Percentiles rank a stretch among this genome's conserved stretches.
These are phyloP conservation scores for Neurospora sp. DNA, from an alignment of 495 filamentous ascomycete genomes.

Conservation along the genomic window DNA sequence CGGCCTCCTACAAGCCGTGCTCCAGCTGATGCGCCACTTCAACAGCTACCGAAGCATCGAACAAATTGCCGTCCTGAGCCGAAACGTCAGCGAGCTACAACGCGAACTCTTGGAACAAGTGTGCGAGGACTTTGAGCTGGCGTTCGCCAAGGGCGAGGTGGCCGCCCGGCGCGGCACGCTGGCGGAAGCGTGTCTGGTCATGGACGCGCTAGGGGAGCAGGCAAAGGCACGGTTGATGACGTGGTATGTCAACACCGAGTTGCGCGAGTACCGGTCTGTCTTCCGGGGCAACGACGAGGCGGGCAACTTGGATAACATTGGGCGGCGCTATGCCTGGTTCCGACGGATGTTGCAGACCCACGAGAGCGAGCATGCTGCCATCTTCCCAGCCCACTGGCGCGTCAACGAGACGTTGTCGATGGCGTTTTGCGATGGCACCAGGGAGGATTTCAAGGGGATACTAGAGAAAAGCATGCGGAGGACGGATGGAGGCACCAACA, in stretches of 20 bases:
- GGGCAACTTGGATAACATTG: constrained; percentile 93
- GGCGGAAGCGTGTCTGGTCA: constrained; percentile 80
- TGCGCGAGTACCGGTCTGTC: constrained; percentile 90
- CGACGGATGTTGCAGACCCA: constrained; percentile 91
- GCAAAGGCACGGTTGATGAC: constrained; percentile 74
- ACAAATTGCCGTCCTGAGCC: constrained; percentile 88
- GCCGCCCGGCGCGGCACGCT: constrained; percentile 57
- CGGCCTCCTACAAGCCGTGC: constrained; percentile 85
- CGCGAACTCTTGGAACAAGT: constrained; percentile 90
- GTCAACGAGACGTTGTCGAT: constrained; percentile 88
- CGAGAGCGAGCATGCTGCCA: constrained; percentile 81
- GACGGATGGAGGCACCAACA: constrained; percentile 53
- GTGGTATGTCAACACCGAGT: constrained; percentile 97
- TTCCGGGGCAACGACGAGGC: constrained; percentile 96
- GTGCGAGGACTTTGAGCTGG: constrained; percentile 95
- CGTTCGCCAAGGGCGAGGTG: constrained; percentile 85
- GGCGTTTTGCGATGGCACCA: constrained; percentile 86
- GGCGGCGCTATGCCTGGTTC: constrained; percentile 92
- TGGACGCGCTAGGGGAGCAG: constrained; percentile 90
- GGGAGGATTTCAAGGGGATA: constrained; percentile 91
- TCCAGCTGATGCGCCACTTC: constrained; percentile 98
- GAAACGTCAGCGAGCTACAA: constrained; percentile 90
- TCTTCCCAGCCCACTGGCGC: constrained; percentile 83
- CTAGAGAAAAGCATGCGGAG: constrained; percentile 73
- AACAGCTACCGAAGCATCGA: constrained; percentile 96